A percentile compares a stretch with the other conserved stretches of the same genome.
These are phyloP conservation scores for Edaphochlamys debaryana DNA, from an alignment of 139 green algal genomes.

Conservation along the genomic window DNA sequence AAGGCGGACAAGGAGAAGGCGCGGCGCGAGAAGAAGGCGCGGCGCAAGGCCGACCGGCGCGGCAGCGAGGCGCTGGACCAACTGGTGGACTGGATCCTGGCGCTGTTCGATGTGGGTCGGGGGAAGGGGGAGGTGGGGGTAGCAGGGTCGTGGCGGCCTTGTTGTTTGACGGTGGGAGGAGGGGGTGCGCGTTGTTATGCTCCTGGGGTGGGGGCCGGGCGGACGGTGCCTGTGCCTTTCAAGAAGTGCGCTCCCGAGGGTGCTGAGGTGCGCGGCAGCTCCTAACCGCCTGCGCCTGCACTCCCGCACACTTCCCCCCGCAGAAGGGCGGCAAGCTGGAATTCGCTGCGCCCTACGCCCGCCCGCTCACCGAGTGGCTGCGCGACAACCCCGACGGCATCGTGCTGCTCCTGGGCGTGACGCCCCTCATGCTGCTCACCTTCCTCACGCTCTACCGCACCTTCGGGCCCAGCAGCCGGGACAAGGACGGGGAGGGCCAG, in stretches of 20 bases:
- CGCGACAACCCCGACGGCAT: not conserved
- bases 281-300: no score
- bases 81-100: not conserved
- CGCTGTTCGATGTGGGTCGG: not conserved
- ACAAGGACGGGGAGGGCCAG: not conserved
- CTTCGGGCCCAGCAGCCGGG: not conserved
- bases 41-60: not conserved
- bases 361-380: not conserved
- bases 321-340: no score
- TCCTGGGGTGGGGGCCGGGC: no score
- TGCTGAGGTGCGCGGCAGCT: no score
- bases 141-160: no score
- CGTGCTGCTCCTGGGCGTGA: not conserved
- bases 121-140: no score
- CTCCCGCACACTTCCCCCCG: no score
- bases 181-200: no score
- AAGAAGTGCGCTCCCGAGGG: no score
- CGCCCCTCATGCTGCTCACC: constrained; percentile 18
- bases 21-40: not conserved
- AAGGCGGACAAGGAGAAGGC: not conserved
- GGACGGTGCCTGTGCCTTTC: no score
- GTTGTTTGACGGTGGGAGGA: no score
- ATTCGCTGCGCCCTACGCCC: no score
- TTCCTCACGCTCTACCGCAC: not conserved
- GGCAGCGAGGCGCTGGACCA: constrained; percentile 2